These are phyloP conservation scores for Salix viminalis DNA, from an alignment of 345 rosid genomes.

Conservation along the genomic window DNA sequence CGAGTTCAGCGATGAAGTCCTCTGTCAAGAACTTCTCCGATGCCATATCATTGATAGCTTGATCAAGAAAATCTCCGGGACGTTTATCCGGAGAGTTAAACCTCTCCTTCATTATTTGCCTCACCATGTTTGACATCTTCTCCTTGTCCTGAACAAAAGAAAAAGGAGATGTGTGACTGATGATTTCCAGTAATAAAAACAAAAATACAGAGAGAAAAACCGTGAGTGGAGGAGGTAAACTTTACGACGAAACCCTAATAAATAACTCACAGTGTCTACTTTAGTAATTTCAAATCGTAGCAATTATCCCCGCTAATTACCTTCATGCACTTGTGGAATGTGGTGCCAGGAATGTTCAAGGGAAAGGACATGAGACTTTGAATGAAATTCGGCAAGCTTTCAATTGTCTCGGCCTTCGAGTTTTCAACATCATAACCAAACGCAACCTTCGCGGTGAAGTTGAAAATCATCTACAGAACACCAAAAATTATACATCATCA, in stretches of 20 bases:
- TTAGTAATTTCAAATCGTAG: background rate
- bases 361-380: conserved; percentile 30
- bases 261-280: too few species aligned
- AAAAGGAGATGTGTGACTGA: background rate
- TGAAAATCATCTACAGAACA: conserved; percentile 20
- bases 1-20: conserved; percentile 18
- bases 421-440: conserved; percentile 21
- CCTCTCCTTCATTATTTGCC: conserved; percentile 14
- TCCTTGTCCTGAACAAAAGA: conserved; percentile 12
- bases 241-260: too few species aligned
- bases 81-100: conserved; percentile 1
- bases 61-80: conserved; percentile 24
- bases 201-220: too few species aligned
- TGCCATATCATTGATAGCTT: conserved; percentile 18
- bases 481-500: background rate
- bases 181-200: too few species aligned
- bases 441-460: conserved; percentile 17
- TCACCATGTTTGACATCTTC: conserved; percentile 5
- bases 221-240: too few species aligned
- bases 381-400: conserved; percentile 2
- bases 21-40: conserved; percentile 28
- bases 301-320: background rate
- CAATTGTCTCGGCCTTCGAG: conserved; percentile 6
- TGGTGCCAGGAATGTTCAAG: conserved; percentile 34
- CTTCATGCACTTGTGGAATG: conserved; percentile 34